Percentiles rank a stretch among this genome's conserved stretches.
Conservation (phyloP, 352 stramenopile genomes). For the Pythium graminicola region DNA sequence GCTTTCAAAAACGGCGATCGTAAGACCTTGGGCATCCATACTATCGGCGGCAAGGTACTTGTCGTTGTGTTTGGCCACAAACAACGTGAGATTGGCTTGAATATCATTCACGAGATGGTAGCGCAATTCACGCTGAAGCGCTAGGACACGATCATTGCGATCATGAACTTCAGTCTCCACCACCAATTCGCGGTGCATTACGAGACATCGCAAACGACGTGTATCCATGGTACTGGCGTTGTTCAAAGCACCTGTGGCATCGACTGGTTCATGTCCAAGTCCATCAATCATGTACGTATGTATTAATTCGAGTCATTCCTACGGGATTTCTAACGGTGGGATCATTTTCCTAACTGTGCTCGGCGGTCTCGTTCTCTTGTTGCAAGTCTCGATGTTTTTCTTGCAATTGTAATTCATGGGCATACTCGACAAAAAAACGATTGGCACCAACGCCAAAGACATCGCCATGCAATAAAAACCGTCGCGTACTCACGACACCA, state of each 20-base stretch:
- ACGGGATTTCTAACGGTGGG: background rate
- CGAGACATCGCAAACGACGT: conserved; percentile 1
- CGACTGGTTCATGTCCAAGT: background rate
- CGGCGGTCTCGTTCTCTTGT: background rate
- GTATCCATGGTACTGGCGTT: conserved; percentile 3
- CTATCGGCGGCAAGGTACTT: background rate
- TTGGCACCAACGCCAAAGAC: conserved; percentile 82
- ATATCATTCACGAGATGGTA: background rate
- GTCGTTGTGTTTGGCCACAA: background rate
- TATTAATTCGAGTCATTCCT: too few species aligned
- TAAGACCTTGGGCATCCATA: background rate
- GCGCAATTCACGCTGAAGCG: background rate
- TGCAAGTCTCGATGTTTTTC: conserved; percentile 10
- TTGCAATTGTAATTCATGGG: conserved; percentile 42
- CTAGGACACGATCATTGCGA: background rate
- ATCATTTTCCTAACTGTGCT: background rate
- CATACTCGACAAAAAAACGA: conserved; percentile 78
- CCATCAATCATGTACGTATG: too few species aligned
- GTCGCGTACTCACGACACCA: conserved; percentile 45
- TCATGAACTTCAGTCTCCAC: background rate
- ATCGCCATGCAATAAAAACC: conserved; percentile 68
- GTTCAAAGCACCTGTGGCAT: background rate
- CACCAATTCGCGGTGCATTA: background rate
- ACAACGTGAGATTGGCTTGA: background rate
- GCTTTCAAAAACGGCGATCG: background rate